phyloP scores from a whole-genome alignment of 208 protist genomes.

The Leishmania mexicana region DNA sequence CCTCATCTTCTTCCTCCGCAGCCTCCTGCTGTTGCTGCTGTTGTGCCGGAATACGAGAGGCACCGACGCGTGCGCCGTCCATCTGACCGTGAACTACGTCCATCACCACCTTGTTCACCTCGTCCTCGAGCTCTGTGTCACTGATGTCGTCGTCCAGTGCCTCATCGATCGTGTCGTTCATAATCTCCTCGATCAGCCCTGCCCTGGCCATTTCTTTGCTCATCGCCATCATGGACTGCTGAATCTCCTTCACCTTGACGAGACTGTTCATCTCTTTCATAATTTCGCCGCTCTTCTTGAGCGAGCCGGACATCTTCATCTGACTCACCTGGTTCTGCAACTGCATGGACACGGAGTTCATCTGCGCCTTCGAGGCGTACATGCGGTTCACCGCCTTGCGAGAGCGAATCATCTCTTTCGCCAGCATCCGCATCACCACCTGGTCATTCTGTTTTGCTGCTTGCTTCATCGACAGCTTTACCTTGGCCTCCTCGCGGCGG shows the following conservation, averaged over 20 bases:
- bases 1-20: constrained; percentile 41
- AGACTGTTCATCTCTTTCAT: constrained; percentile 90
- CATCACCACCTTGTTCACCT: constrained; percentile 89
- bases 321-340: constrained; percentile 84
- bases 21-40: constrained; percentile 38
- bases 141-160: constrained; percentile 84
- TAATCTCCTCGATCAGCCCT: constrained; percentile 92
- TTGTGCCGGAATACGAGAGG: constrained; percentile 47
- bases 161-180: constrained; percentile 87
- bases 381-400: constrained; percentile 78
- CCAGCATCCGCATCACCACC: constrained; percentile 77
- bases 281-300: constrained; percentile 76
- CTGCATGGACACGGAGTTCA: constrained; percentile 91
- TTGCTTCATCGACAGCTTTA: constrained; percentile 80
- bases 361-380: constrained; percentile 90
- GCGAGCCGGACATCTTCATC: constrained; percentile 74
- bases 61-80: constrained; percentile 61
- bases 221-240: constrained; percentile 77
- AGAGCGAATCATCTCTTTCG: constrained; percentile 84
- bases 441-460: constrained; percentile 78
- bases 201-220: constrained; percentile 89
- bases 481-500: constrained; percentile 83
- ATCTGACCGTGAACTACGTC: constrained; percentile 83
- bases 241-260: constrained; percentile 79
- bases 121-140: constrained; percentile 86